phyloP scores from a whole-genome alignment of 2,329 filamentous ascomycete species.

The Sordariomycetes sp. region DNA sequence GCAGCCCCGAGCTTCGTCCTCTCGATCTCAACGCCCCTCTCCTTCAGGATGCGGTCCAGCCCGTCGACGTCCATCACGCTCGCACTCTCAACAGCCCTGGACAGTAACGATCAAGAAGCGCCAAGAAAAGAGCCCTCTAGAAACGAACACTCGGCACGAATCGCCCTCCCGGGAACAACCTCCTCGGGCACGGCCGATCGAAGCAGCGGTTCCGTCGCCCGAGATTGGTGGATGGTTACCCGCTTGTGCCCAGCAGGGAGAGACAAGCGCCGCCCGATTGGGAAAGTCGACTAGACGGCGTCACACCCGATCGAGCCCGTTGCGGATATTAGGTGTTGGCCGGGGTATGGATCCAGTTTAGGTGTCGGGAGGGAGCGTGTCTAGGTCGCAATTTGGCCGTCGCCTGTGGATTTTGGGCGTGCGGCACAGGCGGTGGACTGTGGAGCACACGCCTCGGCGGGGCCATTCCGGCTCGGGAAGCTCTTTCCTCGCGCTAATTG shows the following conservation, averaged over 20 bases:
- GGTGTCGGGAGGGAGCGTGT: no score
- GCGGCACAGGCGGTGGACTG: no score
- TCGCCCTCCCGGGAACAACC: not conserved
- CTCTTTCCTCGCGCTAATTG: no score
- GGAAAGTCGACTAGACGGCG: not conserved
- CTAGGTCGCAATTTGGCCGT: no score
- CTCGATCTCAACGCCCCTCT: constrained; percentile 21
- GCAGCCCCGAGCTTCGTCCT: constrained; percentile 22
- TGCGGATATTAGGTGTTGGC: not conserved
- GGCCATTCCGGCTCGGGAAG: no score
- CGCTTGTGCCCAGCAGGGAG: constrained; percentile 2
- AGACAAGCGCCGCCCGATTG: not conserved
- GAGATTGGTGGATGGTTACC: not conserved
- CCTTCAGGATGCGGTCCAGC: constrained; percentile 15
- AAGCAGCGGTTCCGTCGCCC: not conserved
- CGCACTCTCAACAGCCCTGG: not conserved
- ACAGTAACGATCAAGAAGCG: not conserved
- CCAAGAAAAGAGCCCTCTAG: not conserved
- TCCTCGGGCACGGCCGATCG: not conserved
- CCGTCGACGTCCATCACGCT: constrained; percentile 1
- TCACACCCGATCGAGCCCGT: not conserved
- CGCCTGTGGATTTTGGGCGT: no score
- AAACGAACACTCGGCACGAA: not conserved
- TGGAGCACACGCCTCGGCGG: no score
- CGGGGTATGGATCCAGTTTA: not conserved